Conservation (phyloP, 2,329 filamentous ascomycete genomes). For the Colletotrichum camelliae region DNA sequence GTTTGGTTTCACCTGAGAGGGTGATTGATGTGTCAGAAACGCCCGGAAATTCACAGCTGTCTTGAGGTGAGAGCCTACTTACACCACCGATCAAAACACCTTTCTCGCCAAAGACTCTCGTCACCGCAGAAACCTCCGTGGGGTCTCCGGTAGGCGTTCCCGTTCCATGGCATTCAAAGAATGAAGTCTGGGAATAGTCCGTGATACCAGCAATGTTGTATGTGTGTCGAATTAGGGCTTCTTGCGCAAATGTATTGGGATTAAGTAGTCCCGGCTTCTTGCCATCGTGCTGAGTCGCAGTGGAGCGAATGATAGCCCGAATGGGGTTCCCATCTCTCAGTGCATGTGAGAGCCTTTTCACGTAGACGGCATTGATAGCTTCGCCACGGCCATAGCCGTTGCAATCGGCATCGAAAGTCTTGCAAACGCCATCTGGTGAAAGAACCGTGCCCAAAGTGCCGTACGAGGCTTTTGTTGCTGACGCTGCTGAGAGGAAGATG, state of each 20-base stretch:
- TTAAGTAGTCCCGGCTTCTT: conserved; percentile 37
- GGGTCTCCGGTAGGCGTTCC: conserved; percentile 49
- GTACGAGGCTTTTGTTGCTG: conserved; percentile 21
- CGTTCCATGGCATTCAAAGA: conserved; percentile 49
- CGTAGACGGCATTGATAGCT: conserved; percentile 39
- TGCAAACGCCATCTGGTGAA: conserved; percentile 27
- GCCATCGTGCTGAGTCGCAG: conserved; percentile 39
- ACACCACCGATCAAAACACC: conserved; percentile 32
- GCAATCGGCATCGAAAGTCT: conserved; percentile 42
- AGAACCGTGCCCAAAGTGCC: conserved; percentile 28
- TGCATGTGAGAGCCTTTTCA: conserved; percentile 46
- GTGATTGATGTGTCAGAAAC: background rate
- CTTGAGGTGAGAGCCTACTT: background rate
- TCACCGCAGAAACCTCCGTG: conserved; percentile 41
- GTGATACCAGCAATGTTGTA: conserved; percentile 27
- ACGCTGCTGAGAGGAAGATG: conserved; percentile 28
- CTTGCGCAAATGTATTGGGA: conserved; percentile 35
- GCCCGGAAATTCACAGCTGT: background rate
- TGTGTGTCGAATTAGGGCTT: conserved; percentile 27
- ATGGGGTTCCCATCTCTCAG: conserved; percentile 42
- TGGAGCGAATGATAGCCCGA: conserved; percentile 32
- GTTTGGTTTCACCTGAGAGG: conserved; percentile 36
- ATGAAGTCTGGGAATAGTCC: conserved; percentile 27
- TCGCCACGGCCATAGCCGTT: conserved; percentile 49
- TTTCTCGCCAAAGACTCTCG: conserved; percentile 30